Conservation (phyloP, 306 rosid genomes). For the Herpetospermum pedunculosum region DNA sequence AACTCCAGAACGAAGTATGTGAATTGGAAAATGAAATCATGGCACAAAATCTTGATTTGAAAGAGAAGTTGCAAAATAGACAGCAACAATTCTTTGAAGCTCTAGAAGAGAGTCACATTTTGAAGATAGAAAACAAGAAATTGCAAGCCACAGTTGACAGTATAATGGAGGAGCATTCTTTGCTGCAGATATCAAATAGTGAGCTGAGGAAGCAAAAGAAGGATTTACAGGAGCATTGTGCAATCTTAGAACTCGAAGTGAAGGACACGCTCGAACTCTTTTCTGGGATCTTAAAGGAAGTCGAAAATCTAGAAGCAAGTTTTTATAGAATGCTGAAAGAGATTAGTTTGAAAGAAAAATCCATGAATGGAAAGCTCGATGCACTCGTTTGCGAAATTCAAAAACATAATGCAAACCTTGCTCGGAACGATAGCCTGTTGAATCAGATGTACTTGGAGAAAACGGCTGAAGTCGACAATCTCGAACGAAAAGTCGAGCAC, state of each 20-base stretch:
- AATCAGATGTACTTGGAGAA: slow-evolving; percentile 38
- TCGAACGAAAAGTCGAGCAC: slow-evolving; percentile 30
- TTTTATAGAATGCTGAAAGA: slow-evolving; percentile 27
- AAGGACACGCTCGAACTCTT: slow-evolving; percentile 29
- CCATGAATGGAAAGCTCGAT: slow-evolving; percentile 24
- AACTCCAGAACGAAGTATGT: slow-evolving; percentile 30
- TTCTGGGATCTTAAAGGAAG: slow-evolving; percentile 25
- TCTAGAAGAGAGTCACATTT: slow-evolving; percentile 26
- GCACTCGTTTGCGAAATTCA: slow-evolving; percentile 26
- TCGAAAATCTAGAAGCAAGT: slow-evolving; percentile 34
- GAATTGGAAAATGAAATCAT: slow-evolving; percentile 26
- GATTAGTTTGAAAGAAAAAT: slow-evolving; percentile 23
- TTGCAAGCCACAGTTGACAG: slow-evolving; percentile 24
- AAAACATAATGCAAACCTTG: slow-evolving; percentile 26
- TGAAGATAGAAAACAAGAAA: slow-evolving; percentile 20
- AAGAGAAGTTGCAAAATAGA: slow-evolving; percentile 14
- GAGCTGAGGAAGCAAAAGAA: slow-evolving; percentile 28
- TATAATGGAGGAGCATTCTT: slow-evolving; percentile 23
- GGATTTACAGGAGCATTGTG: slow-evolving; percentile 28
- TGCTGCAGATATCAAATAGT: slow-evolving; percentile 26
- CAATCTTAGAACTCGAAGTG: slow-evolving; percentile 29
- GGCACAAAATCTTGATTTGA: slow-evolving; percentile 18
- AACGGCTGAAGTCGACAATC: slow-evolving; percentile 33
- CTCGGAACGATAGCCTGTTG: slow-evolving; percentile 25
- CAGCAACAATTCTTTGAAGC: slow-evolving; percentile 24